phyloP scores from a whole-genome alignment of 371 early-diverging fungal species.

The Mortierella sp. region DNA sequence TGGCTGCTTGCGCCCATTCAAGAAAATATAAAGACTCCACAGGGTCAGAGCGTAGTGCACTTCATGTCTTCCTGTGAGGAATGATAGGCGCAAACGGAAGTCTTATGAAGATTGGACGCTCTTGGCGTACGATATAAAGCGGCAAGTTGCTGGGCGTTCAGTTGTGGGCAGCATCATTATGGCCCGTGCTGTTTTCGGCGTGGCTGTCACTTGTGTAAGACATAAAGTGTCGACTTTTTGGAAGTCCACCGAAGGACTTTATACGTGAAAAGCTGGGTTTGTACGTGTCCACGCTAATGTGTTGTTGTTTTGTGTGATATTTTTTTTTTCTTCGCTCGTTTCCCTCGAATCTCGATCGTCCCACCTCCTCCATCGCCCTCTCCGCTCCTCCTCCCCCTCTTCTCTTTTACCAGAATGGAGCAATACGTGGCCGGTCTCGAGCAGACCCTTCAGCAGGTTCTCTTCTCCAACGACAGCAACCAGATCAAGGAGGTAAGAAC shows the following conservation, averaged over 20 bases:
- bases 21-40: no score
- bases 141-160: no score
- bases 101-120: no score
- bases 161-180: no score
- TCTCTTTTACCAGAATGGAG: conserved; percentile 24
- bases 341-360: not conserved
- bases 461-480: conserved; percentile 39
- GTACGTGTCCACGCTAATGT: not conserved
- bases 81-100: no score
- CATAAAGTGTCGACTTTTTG: no score
- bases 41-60: no score
- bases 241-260: not conserved
- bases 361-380: not conserved
- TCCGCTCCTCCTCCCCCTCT: not conserved
- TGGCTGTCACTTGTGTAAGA: no score
- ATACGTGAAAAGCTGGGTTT: conserved; percentile 4
- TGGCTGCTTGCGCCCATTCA: no score
- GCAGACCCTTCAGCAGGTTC: conserved; percentile 46
- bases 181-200: no score
- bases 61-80: no score
- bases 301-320: conserved; percentile 6
- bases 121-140: no score
- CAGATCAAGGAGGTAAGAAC: conserved; percentile 34
- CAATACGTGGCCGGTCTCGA: conserved; percentile 43
- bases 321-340: conserved; percentile 5